A percentile compares a stretch with the other conserved stretches of the same genome.
phyloP scores from a whole-genome alignment of 1,284 basidiomycete genomes.

The Sanghuangporus baumii region DNA sequence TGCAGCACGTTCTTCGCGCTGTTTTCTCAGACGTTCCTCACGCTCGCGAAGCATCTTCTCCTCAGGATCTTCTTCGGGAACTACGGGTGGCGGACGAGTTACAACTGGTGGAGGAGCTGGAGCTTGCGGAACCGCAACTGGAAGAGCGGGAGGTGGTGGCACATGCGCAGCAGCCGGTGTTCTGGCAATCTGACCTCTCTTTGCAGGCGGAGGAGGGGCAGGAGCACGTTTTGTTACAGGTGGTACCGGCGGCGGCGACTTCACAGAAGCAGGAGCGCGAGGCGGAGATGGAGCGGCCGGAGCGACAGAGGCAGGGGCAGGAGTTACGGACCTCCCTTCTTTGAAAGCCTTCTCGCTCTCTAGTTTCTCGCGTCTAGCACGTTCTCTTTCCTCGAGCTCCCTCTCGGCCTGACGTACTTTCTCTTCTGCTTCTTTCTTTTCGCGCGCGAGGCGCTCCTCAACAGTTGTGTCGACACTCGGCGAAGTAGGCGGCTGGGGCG shows the following conservation, averaged over 20 bases:
- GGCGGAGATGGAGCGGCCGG: slow-evolving; percentile 24
- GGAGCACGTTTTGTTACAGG: slow-evolving; percentile 29
- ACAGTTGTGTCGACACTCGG: slow-evolving; percentile 66
- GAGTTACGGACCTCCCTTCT: slow-evolving; percentile 32
- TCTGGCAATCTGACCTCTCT: slow-evolving; percentile 28
- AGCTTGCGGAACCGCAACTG: slow-evolving; percentile 23
- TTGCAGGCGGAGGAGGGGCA: slow-evolving; percentile 32
- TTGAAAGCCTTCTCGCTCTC: slow-evolving; percentile 60
- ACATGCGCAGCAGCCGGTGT: slow-evolving; percentile 24
- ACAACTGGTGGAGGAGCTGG: slow-evolving; percentile 28
- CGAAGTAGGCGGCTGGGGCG: slow-evolving; percentile 27
- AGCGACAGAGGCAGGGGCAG: slow-evolving; percentile 25
- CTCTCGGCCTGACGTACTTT: slow-evolving; percentile 68
- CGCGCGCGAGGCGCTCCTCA: slow-evolving; percentile 76
- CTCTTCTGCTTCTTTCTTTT: slow-evolving; percentile 84
- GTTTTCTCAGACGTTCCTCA: slow-evolving; percentile 63
- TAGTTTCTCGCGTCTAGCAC: slow-evolving; percentile 60
- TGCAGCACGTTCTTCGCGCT: slow-evolving; percentile 58
- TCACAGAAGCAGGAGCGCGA: slow-evolving; percentile 28
- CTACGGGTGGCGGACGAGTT: slow-evolving; percentile 25
- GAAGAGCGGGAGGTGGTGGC: slow-evolving; percentile 27
- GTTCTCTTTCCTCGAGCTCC: slow-evolving; percentile 73
- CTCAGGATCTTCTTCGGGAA: slow-evolving; percentile 50
- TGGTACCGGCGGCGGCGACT: slow-evolving; percentile 29
- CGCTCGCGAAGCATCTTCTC: slow-evolving; percentile 56